phyloP scores from a whole-genome alignment of 108 stramenopile species.

The Cyclotella choctawhatcheeana region DNA sequence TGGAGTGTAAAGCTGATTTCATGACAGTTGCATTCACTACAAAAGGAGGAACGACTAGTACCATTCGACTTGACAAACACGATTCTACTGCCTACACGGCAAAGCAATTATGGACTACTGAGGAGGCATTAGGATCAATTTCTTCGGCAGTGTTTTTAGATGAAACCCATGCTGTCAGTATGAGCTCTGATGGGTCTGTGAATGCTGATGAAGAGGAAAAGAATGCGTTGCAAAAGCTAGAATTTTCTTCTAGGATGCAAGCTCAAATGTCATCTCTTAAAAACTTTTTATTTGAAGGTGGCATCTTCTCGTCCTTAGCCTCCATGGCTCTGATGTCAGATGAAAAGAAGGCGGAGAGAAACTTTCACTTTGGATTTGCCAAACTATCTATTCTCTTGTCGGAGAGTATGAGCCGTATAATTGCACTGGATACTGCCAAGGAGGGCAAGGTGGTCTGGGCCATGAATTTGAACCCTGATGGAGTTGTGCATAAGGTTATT shows the following conservation, averaged over 20 bases:
- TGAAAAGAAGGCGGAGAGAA: conserved; percentile 49
- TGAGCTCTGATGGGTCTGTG: conserved; percentile 8
- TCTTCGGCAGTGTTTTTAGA: conserved; percentile 76
- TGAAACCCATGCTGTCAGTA: conserved; percentile 62
- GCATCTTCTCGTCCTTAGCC: conserved; percentile 23
- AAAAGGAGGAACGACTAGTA: conserved; percentile 55
- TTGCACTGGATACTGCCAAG: conserved; percentile 66
- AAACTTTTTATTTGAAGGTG: conserved; percentile 40
- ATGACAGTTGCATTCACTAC: conserved; percentile 59
- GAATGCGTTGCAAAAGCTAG: conserved; percentile 57
- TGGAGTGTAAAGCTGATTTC: conserved; percentile 46
- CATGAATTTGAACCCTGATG: conserved; percentile 61
- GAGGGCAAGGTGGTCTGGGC: conserved; percentile 63
- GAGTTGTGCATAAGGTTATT: conserved; percentile 73
- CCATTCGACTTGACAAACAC: conserved; percentile 34
- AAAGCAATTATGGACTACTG: conserved; percentile 68
- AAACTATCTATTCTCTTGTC: conserved; percentile 80
- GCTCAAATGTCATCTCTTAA: conserved; percentile 58
- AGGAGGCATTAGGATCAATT: conserved; percentile 73
- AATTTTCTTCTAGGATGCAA: conserved; percentile 58
- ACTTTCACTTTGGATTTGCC: conserved; percentile 82
- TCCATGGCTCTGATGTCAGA: conserved; percentile 37
- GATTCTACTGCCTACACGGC: conserved; percentile 10
- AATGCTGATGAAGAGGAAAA: conserved; percentile 55
- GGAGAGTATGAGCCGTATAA: conserved; percentile 55